Evolutionary conservation across 176 grass and related monocot species (phyloP), one percentile per base, ranked within the genome.

Genomic region (Bothriochloa decipiens): DNA sequence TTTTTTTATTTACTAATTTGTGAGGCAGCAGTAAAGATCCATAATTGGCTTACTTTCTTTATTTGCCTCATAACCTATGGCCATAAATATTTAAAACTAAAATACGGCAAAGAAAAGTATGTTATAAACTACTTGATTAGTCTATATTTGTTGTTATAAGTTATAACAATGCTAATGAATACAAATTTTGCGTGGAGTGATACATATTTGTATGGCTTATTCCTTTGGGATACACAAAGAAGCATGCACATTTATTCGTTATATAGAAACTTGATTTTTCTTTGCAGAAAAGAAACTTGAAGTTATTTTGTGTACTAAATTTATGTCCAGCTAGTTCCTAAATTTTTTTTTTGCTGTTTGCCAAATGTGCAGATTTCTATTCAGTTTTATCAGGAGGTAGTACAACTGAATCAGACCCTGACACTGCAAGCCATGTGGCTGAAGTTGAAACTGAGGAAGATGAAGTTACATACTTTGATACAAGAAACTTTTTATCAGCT

Each of bases 371-470:
- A 97, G 95, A 97, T 90, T 97, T 97, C 85, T 97, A 91, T 87
- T 97, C 95, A 76, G 92, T 97, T 77, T 75, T 97, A 74, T 97
- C 95, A 83, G 95, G 92, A 80, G 95, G 92, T 32, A 93, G 88
- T 86, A 87, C 76, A 78, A 97, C 88, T 11, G 92, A 97, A 68
- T 97, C 95, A 68, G 95, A 97, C 84, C 88, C 86, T 17, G 95
- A 97, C 68, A 94, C 88, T 86, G 89, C 83, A 87, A 95, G 95
- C 86, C 95, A 95, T 90, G 85, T 86, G 33, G 88, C 88, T 68
- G 87, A 97, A 88, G 82, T 68, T 42, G 95, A 97, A 85, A 91
- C 95, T 18, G 92, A 97, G 71, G 90, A 94, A 87, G 90, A 92
- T 83, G 92, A 97, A 70, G 83, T 70, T 22, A 88, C 80, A 75